A percentile compares a stretch with the other conserved stretches of the same genome.
Conservation (phyloP, 345 rosid species). For the Brassica cretica region DNA sequence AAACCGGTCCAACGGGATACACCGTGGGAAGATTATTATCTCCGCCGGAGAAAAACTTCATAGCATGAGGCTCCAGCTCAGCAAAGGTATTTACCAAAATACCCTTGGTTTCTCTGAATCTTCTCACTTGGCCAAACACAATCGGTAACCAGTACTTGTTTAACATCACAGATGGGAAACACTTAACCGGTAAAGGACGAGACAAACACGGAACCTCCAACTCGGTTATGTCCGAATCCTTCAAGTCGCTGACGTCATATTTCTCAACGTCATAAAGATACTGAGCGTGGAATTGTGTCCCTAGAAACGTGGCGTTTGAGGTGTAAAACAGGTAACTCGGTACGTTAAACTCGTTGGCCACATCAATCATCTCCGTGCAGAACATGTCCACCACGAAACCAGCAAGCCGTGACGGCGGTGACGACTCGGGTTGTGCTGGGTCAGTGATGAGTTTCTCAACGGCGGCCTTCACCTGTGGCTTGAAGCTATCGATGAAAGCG, state of each 20-base stretch:
- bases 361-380: conserved; percentile 50
- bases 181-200: conserved; percentile 44
- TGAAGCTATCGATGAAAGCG: conserved; percentile 31
- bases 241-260: conserved; percentile 31
- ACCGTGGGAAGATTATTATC: conserved; percentile 37
- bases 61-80: conserved; percentile 50
- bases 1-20: conserved; percentile 55
- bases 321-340: conserved; percentile 56
- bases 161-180: conserved; percentile 31
- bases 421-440: conserved; percentile 16
- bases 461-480: conserved; percentile 40
- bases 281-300: conserved; percentile 26
- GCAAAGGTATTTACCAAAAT: conserved; percentile 50
- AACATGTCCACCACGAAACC: conserved; percentile 61
- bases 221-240: conserved; percentile 40
- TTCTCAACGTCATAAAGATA: conserved; percentile 31
- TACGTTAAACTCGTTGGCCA: conserved; percentile 45
- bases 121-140: neutral
- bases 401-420: conserved; percentile 43
- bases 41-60: conserved; percentile 19
- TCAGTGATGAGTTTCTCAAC: conserved; percentile 17
- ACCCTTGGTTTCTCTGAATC: conserved; percentile 39
- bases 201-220: conserved; percentile 38
- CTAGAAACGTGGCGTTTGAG: conserved; percentile 46
- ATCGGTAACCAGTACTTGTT: neutral